Evolutionary conservation across 2,329 filamentous ascomycete genomes (phyloP), one percentile per base, ranked within the genome.

Genomic region (Xylariomycetidae sp.): DNA sequence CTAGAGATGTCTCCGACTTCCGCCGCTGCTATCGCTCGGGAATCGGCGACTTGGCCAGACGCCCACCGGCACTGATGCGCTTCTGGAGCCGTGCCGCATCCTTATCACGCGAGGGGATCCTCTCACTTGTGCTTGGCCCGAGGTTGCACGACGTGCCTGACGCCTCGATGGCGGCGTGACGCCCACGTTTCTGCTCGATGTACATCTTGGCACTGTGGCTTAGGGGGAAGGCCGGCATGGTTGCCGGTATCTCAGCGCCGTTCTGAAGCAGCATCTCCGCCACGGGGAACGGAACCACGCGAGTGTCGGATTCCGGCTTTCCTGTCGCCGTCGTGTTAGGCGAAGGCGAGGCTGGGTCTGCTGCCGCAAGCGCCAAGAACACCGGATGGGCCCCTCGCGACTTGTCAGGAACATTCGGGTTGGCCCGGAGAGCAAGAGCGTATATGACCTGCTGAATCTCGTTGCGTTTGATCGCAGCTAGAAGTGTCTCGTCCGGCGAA

Each of bases 381-480:
- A 96, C 76, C 1, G 85, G 80, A 56, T 93, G 90, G 0, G 90
- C 95, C 25, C 83, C 85, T 34, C 92, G 77, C 24, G 88, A 92
- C 43, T 81, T 85, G 57, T 98, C 92, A 5, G 79, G 68, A 3
- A 82, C 75, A 52, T 98, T 98, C 10, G 89, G 85, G 51, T 89
- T 95, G 10, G 86, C 92, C 40, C 76, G 76, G 19, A 95, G 70
- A 2, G 92, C 87, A 29, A 98, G 70, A 4, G 85, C 90, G 51
- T 95, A 93, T 17, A 98, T 75, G 16, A 95, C 88, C 43, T 88
- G 85, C 53, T 92, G 85, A 35, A 98, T 86, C 54, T 98, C 89
- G 58, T 95, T 95, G 61, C 82, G 87, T 70, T 96, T 98, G 57
- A 96, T 89, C 8, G 85, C 89, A 5, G 89, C 88, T 24, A 98